phyloP scores from a whole-genome alignment of 306 rosid genomes.

The Heteromeles arbutifolia region DNA sequence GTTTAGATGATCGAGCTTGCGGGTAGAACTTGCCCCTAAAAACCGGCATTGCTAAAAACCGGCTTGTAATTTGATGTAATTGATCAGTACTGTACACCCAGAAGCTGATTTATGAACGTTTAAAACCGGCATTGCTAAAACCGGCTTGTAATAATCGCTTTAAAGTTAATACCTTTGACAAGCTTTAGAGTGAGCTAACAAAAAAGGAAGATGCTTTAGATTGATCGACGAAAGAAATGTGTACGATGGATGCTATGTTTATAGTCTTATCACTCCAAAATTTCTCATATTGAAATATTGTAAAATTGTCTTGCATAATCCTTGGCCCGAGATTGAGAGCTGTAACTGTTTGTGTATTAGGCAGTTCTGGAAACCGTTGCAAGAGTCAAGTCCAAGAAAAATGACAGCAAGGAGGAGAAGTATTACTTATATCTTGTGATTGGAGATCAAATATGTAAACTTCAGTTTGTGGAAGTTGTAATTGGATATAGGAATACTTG shows the following conservation, averaged over 20 bases:
- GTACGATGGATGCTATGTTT: neutral
- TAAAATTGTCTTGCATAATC: neutral
- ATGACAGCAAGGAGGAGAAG: conserved; percentile 92
- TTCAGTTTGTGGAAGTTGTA: conserved; percentile 18
- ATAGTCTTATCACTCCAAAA: neutral
- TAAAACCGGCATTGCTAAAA: no score
- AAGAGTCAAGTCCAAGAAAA: conserved; percentile 85
- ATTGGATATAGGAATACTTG: conserved; percentile 6
- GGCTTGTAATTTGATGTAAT: neutral
- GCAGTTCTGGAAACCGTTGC: conserved; percentile 98
- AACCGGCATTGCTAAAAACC: no score
- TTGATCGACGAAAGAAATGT: neutral
- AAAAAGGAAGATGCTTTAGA: neutral
- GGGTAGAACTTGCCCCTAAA: neutral
- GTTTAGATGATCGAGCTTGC: neutral
- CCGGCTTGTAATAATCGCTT: neutral
- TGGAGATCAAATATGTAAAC: conserved; percentile 4
- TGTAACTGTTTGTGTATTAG: conserved; percentile 37
- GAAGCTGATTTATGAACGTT: neutral
- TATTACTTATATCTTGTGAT: conserved; percentile 38
- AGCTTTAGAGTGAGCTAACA: neutral
- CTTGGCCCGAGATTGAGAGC: conserved; percentile 2
- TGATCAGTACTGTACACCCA: neutral
- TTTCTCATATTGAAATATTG: neutral
- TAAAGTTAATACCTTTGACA: neutral